A percentile compares a stretch with the other conserved stretches of the same genome.
These are phyloP conservation scores for Schizosaccharomyces pombe DNA, from an alignment of 805 yeast species.

Conservation along the genomic window DNA sequence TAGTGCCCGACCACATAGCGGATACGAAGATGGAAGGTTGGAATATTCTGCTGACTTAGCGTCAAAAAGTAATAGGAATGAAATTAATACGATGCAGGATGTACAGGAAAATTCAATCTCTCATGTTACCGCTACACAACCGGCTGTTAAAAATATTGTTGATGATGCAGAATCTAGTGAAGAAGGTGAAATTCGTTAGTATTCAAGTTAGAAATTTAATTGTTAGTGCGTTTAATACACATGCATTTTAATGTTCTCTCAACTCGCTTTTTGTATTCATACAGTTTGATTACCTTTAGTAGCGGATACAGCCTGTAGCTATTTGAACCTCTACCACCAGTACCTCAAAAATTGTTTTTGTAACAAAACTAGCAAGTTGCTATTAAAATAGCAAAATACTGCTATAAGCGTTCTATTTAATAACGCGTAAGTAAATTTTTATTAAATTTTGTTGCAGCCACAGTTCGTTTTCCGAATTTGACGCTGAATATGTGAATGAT, in stretches of 20 bases:
- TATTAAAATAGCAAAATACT: not conserved
- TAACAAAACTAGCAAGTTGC: not conserved
- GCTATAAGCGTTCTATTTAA: not conserved
- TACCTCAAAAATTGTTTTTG: not conserved
- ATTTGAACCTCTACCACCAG: too few species aligned
- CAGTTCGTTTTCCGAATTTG: not conserved
- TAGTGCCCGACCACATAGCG: not conserved
- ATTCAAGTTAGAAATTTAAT: too few species aligned
- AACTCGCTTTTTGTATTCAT: too few species aligned
- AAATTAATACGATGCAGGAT: too few species aligned
- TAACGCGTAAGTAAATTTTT: not conserved
- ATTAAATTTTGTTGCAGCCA: not conserved
- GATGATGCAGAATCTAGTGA: constrained; percentile 5
- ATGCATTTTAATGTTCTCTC: too few species aligned
- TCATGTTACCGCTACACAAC: not conserved
- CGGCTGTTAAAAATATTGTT: not conserved
- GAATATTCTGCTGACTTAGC: too few species aligned
- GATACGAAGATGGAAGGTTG: not conserved
- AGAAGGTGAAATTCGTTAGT: constrained; percentile 5
- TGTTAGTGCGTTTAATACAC: too few species aligned
- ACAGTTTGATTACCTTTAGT: too few species aligned
- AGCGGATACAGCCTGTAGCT: too few species aligned
- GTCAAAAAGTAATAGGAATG: too few species aligned
- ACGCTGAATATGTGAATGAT: too few species aligned
- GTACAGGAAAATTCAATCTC: not conserved